Evolutionary conservation across 1,284 basidiomycete genomes (phyloP), one percentile per base, ranked within the genome.

Genomic region (Leccinum insigne): DNA sequence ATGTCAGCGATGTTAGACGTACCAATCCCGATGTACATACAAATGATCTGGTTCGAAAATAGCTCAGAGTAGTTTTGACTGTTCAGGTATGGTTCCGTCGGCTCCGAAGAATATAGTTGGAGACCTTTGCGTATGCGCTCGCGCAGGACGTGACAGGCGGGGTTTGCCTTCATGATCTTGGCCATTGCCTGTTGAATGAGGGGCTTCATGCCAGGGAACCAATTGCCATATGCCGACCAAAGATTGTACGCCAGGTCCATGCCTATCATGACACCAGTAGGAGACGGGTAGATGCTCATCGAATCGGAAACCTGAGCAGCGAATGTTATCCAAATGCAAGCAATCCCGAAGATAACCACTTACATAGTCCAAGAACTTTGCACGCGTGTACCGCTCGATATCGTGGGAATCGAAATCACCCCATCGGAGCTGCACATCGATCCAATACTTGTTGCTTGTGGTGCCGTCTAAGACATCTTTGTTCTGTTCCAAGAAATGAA

Each of bases 11-110:
- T 35, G 13, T 29, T 59, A 16, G 10, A 42, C 32, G 64, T 21
- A 40, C 18, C 13, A 29, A 52, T 68, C 40, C n/a, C n/a, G 61
- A 47, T 26, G 14, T 7, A 79, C 87, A 54, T 69, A 89, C 97
- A 99, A 71, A 99, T 99, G 78, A 99, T 97, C 79, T 99, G 97
- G 80, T 99, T 99, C n/a, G 94, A 96, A 96, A 97, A 79, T 98
- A 96, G 80, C 26, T 29, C 26, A 29, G 26, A 29, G 29, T 29
- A 96, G 80, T 98, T 98, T 85, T 93, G 93, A 73, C 95, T 97
- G 84, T 97, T 99, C 73, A 99, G 84, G 80, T 99, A 99, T 59
- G 98, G 98, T 79, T 99, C 98, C 18, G 98, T 99, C 5, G 98
- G 97, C 80, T 99, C 98, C 26, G 97, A 99, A 35, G 96, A 99